Percentiles rank a stretch among this genome's conserved stretches.
phyloP scores from a whole-genome alignment of 208 protist genomes.

The Wallacemonas sp. region DNA sequence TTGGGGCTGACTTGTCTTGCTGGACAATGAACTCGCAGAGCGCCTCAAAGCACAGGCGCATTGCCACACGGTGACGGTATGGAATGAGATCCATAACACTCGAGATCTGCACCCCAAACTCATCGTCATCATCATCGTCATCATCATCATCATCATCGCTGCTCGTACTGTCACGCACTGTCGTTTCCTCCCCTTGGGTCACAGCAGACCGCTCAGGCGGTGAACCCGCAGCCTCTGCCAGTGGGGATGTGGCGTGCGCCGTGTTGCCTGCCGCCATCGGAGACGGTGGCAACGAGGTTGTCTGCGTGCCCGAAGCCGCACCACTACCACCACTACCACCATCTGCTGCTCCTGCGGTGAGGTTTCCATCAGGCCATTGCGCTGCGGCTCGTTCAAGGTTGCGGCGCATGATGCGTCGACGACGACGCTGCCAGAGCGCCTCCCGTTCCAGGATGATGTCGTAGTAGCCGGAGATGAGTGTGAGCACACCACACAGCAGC shows the following conservation, averaged over 20 bases:
- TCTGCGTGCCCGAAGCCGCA: no score
- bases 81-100: constrained; percentile 4
- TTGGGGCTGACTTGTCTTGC: constrained; percentile 9
- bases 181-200: neutral
- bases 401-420: neutral
- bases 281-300: neutral
- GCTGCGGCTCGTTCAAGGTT: no score
- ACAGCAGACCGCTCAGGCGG: neutral
- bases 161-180: neutral
- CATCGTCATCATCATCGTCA: neutral
- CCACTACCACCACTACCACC: no score
- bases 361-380: neutral
- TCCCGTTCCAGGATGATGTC: neutral
- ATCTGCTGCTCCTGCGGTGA: no score
- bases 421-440: constrained; percentile 1
- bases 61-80: constrained; percentile 11
- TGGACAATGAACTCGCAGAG: constrained; percentile 16
- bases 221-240: neutral
- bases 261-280: neutral
- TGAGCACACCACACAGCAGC: constrained; percentile 53
- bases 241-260: neutral
- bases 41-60: constrained; percentile 8
- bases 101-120: neutral
- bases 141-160: neutral
- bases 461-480: constrained; percentile 20